Conservation (phyloP, 1,284 basidiomycete species). For the Stygiomarasmius scandens region DNA sequence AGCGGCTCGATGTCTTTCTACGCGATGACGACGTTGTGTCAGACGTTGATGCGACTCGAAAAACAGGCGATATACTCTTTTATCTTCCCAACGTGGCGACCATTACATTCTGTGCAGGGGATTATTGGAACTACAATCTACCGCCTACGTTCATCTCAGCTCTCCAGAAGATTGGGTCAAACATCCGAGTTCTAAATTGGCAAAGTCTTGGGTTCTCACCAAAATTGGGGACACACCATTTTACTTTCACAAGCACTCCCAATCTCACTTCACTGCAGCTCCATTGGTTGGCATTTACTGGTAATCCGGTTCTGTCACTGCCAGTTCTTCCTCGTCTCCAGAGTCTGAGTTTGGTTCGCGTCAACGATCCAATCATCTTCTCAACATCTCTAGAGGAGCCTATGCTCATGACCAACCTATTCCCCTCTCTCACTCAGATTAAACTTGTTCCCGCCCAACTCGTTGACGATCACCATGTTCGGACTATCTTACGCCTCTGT, state of each 20-base stretch:
- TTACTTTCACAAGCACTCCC: neutral
- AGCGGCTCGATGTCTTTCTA: constrained; percentile 36
- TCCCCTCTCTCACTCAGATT: neutral
- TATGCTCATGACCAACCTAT: neutral
- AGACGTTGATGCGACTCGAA: neutral
- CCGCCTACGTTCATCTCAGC: neutral
- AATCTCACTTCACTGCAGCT: neutral
- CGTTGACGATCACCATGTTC: neutral
- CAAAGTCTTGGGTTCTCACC: neutral
- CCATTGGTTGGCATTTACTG: neutral
- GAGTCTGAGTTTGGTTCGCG: neutral
- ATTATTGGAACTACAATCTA: neutral
- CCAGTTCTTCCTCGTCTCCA: neutral
- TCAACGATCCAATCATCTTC: neutral
- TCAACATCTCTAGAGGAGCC: neutral
- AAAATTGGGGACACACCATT: neutral
- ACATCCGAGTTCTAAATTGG: neutral
- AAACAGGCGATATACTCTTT: constrained; percentile 24
- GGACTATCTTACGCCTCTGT: neutral
- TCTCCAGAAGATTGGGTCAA: neutral
- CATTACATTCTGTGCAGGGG: constrained; percentile 22
- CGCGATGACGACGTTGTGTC: constrained; percentile 21
- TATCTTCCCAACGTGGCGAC: constrained; percentile 31
- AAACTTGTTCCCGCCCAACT: neutral
- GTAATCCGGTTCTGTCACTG: neutral